These are phyloP conservation scores for Cercospora sp. DNA, from an alignment of 2,329 filamentous ascomycete genomes.

Conservation along the genomic window DNA sequence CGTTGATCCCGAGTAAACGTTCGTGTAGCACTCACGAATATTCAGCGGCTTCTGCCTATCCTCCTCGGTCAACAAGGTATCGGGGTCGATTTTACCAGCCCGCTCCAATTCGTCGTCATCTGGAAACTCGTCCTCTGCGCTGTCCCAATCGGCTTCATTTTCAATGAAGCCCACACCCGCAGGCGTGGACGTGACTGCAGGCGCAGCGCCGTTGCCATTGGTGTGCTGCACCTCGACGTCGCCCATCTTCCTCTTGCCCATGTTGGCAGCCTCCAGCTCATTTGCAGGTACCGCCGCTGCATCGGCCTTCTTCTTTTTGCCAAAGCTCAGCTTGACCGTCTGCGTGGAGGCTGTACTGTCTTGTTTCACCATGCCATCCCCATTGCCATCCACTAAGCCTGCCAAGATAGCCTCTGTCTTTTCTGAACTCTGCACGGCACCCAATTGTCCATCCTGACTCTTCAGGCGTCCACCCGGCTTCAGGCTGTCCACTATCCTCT, in stretches of 20 bases:
- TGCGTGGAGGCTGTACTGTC: constrained; percentile 31
- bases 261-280: constrained; percentile 36
- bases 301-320: constrained; percentile 57
- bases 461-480: constrained; percentile 67
- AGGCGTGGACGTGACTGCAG: constrained; percentile 44
- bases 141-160: constrained; percentile 60
- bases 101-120: constrained; percentile 49
- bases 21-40: constrained; percentile 60
- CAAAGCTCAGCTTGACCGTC: constrained; percentile 58
- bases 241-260: constrained; percentile 37
- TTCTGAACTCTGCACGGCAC: constrained; percentile 49
- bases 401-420: constrained; percentile 80
- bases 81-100: constrained; percentile 89
- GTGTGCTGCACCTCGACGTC: constrained; percentile 30
- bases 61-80: constrained; percentile 79
- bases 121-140: constrained; percentile 46
- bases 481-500: constrained; percentile 67
- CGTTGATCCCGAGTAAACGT: no score
- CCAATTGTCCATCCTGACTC: constrained; percentile 67
- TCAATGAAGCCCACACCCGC: constrained; percentile 69
- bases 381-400: constrained; percentile 64
- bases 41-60: constrained; percentile 76
- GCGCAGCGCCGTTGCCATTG: constrained; percentile 47
- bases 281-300: constrained; percentile 43
- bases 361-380: constrained; percentile 68